These are phyloP conservation scores for Pseudopithomyces maydicus DNA, from an alignment of 2,329 filamentous ascomycete species.

Conservation along the genomic window DNA sequence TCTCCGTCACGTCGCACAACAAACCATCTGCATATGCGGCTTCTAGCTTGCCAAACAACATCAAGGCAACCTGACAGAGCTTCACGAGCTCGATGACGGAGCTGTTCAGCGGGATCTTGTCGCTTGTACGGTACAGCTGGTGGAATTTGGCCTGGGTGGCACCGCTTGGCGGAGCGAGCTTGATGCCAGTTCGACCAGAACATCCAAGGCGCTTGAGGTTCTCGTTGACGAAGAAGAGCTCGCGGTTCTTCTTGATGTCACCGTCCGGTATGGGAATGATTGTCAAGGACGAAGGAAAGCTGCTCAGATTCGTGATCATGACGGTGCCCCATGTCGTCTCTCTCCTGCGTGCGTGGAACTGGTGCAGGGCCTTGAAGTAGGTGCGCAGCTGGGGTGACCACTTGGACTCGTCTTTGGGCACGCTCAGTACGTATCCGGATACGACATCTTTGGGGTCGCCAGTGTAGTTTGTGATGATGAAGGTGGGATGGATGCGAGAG, in stretches of 20 bases:
- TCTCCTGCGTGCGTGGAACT: constrained; percentile 83
- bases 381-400: constrained; percentile 81
- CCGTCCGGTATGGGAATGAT: constrained; percentile 91
- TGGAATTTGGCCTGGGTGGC: constrained; percentile 91
- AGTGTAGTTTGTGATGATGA: constrained; percentile 91
- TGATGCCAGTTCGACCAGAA: constrained; percentile 85
- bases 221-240: constrained; percentile 91
- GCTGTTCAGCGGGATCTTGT: constrained; percentile 76
- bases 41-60: constrained; percentile 86
- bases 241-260: constrained; percentile 77
- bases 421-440: constrained; percentile 78
- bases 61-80: constrained; percentile 85
- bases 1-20: constrained; percentile 91
- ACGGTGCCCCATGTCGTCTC: constrained; percentile 82
- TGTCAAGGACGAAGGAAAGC: constrained; percentile 87
- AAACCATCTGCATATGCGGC: constrained; percentile 89
- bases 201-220: constrained; percentile 91
- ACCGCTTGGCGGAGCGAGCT: constrained; percentile 74
- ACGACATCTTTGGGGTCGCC: constrained; percentile 81
- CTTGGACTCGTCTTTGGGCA: constrained; percentile 76
- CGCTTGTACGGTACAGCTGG: constrained; percentile 85
- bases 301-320: constrained; percentile 92
- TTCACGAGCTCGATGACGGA: constrained; percentile 89
- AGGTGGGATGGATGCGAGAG: constrained; percentile 85
- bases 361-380: constrained; percentile 84